phyloP scores from a whole-genome alignment of 805 yeast genomes.

The Yamadazyma scolyti region DNA sequence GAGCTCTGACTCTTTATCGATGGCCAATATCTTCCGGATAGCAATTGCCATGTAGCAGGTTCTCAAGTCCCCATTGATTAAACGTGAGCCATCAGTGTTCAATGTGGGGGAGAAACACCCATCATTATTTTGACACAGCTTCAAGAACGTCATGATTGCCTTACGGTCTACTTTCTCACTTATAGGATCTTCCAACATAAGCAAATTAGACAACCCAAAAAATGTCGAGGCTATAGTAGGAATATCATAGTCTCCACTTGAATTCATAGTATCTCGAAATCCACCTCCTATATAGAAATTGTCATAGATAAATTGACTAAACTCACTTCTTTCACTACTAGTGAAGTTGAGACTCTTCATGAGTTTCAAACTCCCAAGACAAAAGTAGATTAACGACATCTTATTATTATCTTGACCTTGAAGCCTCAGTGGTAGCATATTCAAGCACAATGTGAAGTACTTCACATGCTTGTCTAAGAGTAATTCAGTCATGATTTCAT shows the following conservation, averaged over 20 bases:
- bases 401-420: slow-evolving; percentile 68
- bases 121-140: slow-evolving; percentile 48
- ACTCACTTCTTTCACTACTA: slow-evolving; percentile 12
- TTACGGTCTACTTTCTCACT: slow-evolving; percentile 29
- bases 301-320: slow-evolving; percentile 39
- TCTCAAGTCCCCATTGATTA: slow-evolving; percentile 72
- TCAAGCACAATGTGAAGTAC: slow-evolving; percentile 51
- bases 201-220: slow-evolving; percentile 61
- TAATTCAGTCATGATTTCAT: slow-evolving; percentile 6
- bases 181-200: slow-evolving; percentile 47
- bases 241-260: slow-evolving; percentile 43
- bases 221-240: slow-evolving; percentile 73
- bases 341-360: slow-evolving; percentile 16
- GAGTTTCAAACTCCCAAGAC: slow-evolving; percentile 57
- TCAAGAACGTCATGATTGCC: slow-evolving; percentile 55
- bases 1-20: slow-evolving; percentile 10
- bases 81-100: slow-evolving; percentile 17
- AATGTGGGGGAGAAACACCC: slow-evolving; percentile 34
- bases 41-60: slow-evolving; percentile 71
- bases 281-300: slow-evolving; percentile 41
- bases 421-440: slow-evolving; percentile 49
- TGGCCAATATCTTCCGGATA: slow-evolving; percentile 50
- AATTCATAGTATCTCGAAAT: slow-evolving; percentile 55
- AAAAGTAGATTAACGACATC: slow-evolving; percentile 67
- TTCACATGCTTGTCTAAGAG: slow-evolving; percentile 31